Base-by-base conservation (phyloP, 352 stramenopile species). In the Phytopythium cucurbitacearum region DNA sequence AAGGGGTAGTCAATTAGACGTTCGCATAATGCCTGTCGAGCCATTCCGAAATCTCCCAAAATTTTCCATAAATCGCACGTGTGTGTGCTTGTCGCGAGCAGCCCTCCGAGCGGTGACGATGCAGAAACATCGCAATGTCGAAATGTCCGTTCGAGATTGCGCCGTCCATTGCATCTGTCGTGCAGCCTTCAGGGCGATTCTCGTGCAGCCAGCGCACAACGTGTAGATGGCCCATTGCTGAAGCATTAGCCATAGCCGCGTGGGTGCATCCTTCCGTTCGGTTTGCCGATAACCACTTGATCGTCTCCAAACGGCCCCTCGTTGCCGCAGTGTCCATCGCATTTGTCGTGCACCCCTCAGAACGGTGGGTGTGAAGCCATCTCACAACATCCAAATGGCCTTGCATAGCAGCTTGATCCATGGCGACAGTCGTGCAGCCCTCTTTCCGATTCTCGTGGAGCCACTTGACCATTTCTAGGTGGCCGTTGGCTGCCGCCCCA, bases 321-420 rank as follows among this genome's bases (percentile, higher is more conserved):
- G 62, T 64, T 0, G 79, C 76, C 12, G 76, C 76, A 16, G 64
- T 76, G 35, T 89, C 75, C 64, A 89, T 87, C 4, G 76, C 79
- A n/a, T 67, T 56, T 7, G 65, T 83, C 1, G 76, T 73, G 40
- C 76, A 89, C 9, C 76, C 76, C 40, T 87, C 78, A 1, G 43
- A 53, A 13, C 76, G 64, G 42, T 85, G 68, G 7, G 61, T 48
- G 38, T 89, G 79, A n/a, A 89, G 55, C 62, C 72, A 89, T 16
- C 56, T 44, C 2, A 89, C 71, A 34, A 85, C 71, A 7, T 71
- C 48, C 37, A 89, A 54, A 56, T 83, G 76, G 0, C 76, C 79
- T 16, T 79, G 64, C 9, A 67, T 64, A n/a, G 79, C 79, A 3
- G 79, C 79, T 42, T 70, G 73, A 28, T 80, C 73, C 73, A 89